Evolutionary conservation across 768 basidiomycete genomes (phyloP).

Genomic region (Clathrus columnatus): DNA sequence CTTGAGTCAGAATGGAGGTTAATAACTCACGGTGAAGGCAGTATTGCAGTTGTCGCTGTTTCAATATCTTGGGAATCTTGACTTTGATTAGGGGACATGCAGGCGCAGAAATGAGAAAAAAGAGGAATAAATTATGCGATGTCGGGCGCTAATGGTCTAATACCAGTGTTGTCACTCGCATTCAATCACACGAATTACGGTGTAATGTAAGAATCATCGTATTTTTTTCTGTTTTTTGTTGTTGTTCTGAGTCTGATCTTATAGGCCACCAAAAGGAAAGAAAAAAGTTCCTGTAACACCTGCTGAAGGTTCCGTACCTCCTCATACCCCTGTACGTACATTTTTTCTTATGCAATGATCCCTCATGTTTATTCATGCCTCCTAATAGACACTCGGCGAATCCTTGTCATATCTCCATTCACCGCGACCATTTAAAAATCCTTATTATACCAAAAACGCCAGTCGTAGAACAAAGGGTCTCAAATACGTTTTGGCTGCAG

Average conservation of each 20-base stretch:
- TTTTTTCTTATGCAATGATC: too few relatives aligned
- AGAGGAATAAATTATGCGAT: not conserved
- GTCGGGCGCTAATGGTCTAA: constrained; percentile 2
- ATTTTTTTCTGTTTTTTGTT: constrained; percentile 6
- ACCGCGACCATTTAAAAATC: constrained; percentile 74
- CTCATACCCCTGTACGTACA: constrained; percentile 2
- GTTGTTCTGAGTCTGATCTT: too few relatives aligned
- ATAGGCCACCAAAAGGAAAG: constrained; percentile 15
- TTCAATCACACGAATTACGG: not conserved
- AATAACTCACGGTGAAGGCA: constrained; percentile 22
- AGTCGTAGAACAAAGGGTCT: constrained; percentile 71
- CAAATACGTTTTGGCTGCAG: constrained; percentile 69
- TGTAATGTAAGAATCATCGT: not conserved
- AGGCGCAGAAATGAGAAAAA: not conserved
- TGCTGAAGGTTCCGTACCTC: constrained; percentile 3
- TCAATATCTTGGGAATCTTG: constrained; percentile 40
- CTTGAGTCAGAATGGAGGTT: not conserved
- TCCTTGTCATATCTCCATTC: constrained; percentile 63
- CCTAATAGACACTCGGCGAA: constrained; percentile 68
- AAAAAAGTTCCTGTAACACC: not conserved
- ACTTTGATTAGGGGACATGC: constrained; percentile 8
- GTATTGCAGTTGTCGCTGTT: constrained; percentile 31
- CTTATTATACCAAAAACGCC: constrained; percentile 56
- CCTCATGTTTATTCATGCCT: too few relatives aligned
- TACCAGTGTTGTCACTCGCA: not conserved